Percentiles rank a stretch among this genome's conserved stretches.
These are phyloP conservation scores for Fraxinus greggii DNA, from an alignment of 305 asterid genomes.

Conservation along the genomic window DNA sequence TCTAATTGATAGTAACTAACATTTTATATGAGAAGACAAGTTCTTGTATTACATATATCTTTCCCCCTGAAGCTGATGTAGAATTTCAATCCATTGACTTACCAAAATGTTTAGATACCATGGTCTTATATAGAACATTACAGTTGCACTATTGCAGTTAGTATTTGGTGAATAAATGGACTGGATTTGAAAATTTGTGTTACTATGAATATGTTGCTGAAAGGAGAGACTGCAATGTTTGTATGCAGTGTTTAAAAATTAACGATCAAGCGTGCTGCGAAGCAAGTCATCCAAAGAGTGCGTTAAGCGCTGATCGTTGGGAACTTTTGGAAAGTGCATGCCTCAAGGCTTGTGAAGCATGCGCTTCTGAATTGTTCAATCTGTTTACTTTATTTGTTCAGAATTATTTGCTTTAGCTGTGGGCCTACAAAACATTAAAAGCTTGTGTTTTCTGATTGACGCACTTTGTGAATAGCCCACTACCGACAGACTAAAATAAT, in stretches of 20 bases:
- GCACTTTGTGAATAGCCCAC: not conserved
- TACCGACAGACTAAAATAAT: not conserved
- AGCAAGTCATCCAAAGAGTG: not conserved
- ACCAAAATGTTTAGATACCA: not conserved
- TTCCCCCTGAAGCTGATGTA: not conserved
- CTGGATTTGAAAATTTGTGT: not conserved
- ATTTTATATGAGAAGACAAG: not conserved
- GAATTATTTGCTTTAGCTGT: not conserved
- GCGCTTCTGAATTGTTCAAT: not conserved
- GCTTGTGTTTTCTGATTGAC: not conserved
- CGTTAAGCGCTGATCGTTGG: not conserved
- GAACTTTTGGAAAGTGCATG: not conserved
- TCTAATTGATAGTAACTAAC: not conserved
- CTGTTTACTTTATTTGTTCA: not conserved
- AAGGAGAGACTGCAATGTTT: slow-evolving; percentile 16
- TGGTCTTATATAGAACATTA: not conserved
- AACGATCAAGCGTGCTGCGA: not conserved
- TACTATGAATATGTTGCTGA: slow-evolving; percentile 20
- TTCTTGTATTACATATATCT: not conserved
- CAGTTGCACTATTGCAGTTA: not conserved
- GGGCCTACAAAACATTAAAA: not conserved
- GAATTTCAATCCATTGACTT: not conserved
- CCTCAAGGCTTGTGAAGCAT: not conserved
- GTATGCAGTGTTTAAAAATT: not conserved
- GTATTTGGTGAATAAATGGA: not conserved